Evolutionary conservation across 164 flowering plant genomes (phyloP).

Genomic region (Annona cherimola): DNA sequence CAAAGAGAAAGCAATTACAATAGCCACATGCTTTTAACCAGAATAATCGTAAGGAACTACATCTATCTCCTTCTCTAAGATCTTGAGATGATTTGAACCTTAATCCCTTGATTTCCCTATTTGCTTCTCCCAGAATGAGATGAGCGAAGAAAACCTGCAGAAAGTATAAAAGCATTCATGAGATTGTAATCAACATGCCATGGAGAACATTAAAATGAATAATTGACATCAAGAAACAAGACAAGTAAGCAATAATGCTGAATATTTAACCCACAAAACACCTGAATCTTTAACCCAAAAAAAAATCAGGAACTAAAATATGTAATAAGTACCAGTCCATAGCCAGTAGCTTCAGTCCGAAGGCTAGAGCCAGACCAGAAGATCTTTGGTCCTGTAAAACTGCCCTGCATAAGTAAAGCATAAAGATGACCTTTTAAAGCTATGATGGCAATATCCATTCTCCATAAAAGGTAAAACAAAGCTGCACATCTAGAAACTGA

Average conservation of each 20-base stretch:
- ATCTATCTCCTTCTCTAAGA: background rate
- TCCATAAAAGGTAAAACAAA: background rate
- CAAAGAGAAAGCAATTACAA: no score
- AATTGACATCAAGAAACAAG: background rate
- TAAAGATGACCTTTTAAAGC: background rate
- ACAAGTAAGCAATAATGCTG: background rate
- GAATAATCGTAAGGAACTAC: background rate
- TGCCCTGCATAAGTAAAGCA: slow-evolving; percentile 76
- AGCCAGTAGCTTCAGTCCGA: slow-evolving; percentile 98
- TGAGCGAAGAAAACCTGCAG: slow-evolving; percentile 94
- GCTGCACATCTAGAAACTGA: background rate
- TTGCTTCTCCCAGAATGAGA: slow-evolving; percentile 88
- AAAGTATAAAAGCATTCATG: slow-evolving; percentile 12
- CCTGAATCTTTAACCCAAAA: background rate
- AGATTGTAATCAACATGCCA: slow-evolving; percentile 1
- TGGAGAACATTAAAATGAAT: background rate
- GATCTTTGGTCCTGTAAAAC: slow-evolving; percentile 93
- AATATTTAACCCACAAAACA: background rate
- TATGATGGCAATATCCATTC: background rate
- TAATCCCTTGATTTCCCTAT: slow-evolving; percentile 91
- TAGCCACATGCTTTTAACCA: background rate
- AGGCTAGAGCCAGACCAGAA: slow-evolving; percentile 97
- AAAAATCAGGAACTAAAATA: slow-evolving; percentile 5
- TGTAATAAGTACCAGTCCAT: slow-evolving; percentile 75
- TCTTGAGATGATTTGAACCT: slow-evolving; percentile 47